phyloP scores from a whole-genome alignment of 495 filamentous ascomycete genomes.

The Aspergillus asperescens region DNA sequence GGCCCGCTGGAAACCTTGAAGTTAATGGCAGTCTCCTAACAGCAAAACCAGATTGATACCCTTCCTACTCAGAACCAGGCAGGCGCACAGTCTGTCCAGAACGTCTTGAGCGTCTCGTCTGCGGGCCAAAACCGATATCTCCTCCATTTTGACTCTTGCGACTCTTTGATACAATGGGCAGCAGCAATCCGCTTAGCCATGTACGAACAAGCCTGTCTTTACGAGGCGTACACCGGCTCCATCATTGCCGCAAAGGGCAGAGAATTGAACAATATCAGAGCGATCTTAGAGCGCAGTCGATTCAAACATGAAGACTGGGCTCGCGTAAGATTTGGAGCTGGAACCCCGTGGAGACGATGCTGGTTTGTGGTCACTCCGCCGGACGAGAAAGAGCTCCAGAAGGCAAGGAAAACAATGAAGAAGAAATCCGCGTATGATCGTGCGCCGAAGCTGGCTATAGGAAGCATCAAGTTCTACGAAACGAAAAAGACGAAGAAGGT shows the following conservation, averaged over 20 bases:
- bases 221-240: constrained; percentile 95
- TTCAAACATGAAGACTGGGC: constrained; percentile 89
- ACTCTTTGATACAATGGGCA: constrained; percentile 94
- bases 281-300: constrained; percentile 73
- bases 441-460: constrained; percentile 60
- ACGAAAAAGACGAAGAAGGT: constrained; percentile 91
- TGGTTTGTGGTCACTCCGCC: constrained; percentile 94
- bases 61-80: constrained; percentile 69
- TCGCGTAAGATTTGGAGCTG: constrained; percentile 90
- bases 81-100: constrained; percentile 71
- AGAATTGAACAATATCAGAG: constrained; percentile 73
- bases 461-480: constrained; percentile 92
- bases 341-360: constrained; percentile 92
- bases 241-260: constrained; percentile 95
- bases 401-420: constrained; percentile 75
- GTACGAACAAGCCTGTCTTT: constrained; percentile 88
- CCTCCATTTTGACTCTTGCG: constrained; percentile 89
- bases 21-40: background rate
- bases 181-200: constrained; percentile 90
- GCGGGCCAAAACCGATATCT: constrained; percentile 93
- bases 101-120: constrained; percentile 91
- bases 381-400: constrained; percentile 84
- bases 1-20: constrained; percentile 4
- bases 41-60: constrained; percentile 67
- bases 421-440: constrained; percentile 82